A percentile compares a stretch with the other conserved stretches of the same genome.
phyloP scores from a whole-genome alignment of 2,329 filamentous ascomycete species.

The Hypoxylon sp. region DNA sequence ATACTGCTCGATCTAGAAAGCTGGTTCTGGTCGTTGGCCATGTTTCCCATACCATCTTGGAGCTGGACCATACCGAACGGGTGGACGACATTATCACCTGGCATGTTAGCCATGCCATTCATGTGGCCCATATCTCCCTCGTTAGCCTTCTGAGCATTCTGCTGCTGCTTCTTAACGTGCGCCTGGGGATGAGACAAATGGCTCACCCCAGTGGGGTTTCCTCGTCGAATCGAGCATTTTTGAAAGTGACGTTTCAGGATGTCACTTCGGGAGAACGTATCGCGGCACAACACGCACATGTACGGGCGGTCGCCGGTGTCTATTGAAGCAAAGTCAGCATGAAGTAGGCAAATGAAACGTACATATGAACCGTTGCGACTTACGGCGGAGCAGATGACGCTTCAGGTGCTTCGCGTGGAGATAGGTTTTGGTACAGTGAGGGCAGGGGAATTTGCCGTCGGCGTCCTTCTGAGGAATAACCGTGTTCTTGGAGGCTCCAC shows the following conservation, averaged over 20 bases:
- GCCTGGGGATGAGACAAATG: conserved; percentile 94
- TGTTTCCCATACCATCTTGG: conserved; percentile 69
- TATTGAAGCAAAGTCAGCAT: conserved; percentile 54
- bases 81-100: conserved; percentile 67
- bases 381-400: conserved; percentile 94
- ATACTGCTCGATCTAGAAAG: conserved; percentile 71
- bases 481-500: conserved; percentile 78
- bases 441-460: conserved; percentile 97
- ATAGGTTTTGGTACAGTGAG: conserved; percentile 98
- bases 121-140: conserved; percentile 70
- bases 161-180: conserved; percentile 83
- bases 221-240: conserved; percentile 96
- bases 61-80: conserved; percentile 69
- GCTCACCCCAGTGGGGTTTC: conserved; percentile 93
- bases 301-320: conserved; percentile 98
- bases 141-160: conserved; percentile 66
- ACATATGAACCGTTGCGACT: conserved; percentile 60
- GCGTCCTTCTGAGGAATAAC: conserved; percentile 94
- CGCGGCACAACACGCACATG: conserved; percentile 97
- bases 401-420: conserved; percentile 97
- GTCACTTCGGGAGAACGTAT: conserved; percentile 97
- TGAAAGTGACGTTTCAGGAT: conserved; percentile 99
- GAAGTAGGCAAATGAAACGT: conserved; percentile 19
- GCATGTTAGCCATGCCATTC: conserved; percentile 70
- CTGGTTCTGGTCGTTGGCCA: conserved; percentile 71